Evolutionary conservation across 768 basidiomycete genomes (phyloP).

Genomic region (Hirschioporus abietinus): DNA sequence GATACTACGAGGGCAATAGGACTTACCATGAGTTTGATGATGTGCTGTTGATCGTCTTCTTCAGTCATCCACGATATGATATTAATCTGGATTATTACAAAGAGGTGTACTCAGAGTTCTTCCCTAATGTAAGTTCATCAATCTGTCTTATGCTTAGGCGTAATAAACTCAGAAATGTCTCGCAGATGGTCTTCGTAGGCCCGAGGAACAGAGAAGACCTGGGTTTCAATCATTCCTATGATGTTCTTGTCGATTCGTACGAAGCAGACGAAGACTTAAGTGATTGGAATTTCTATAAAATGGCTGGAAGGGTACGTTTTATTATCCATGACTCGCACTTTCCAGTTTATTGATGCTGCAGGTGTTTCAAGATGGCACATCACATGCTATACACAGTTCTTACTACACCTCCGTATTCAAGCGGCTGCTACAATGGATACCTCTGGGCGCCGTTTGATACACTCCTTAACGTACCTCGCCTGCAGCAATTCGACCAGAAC

Average conservation of each 20-base stretch:
- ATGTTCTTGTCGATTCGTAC: conserved; percentile 44
- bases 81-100: conserved; percentile 40
- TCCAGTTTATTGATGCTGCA: background rate
- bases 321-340: background rate
- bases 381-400: conserved; percentile 48
- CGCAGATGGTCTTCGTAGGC: conserved; percentile 45
- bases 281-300: conserved; percentile 30
- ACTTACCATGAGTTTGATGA: conserved; percentile 35
- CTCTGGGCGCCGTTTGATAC: conserved; percentile 51
- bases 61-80: conserved; percentile 44
- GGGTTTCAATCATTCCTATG: conserved; percentile 45
- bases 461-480: conserved; percentile 42
- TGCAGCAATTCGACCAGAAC: conserved; percentile 39
- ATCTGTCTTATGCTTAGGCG: background rate
- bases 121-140: conserved; percentile 39
- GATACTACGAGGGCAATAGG: conserved; percentile 11
- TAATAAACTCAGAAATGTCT: background rate
- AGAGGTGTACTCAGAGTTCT: conserved; percentile 42
- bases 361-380: conserved; percentile 35
- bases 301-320: conserved; percentile 37
- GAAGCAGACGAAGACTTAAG: conserved; percentile 38
- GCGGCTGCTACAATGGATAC: conserved; percentile 41
- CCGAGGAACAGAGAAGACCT: conserved; percentile 40
- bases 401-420: conserved; percentile 24
- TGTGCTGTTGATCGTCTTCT: conserved; percentile 43